Evolutionary conservation across 73 alveolate genomes (phyloP).

Genomic region (Paramecium biaurelia): DNA sequence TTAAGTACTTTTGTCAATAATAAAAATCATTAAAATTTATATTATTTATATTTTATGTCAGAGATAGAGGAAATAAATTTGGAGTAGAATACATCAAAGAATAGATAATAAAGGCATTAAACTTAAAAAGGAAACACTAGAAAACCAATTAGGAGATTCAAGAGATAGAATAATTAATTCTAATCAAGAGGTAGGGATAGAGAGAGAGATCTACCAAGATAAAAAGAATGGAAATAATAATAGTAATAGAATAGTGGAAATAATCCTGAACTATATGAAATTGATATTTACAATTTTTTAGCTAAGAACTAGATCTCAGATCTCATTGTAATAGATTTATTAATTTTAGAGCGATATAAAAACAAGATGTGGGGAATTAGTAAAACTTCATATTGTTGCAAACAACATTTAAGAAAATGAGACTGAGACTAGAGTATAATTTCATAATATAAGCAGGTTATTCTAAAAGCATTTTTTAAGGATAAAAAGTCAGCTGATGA

Average conservation of each 20-base stretch:
- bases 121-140: not conserved
- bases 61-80: slow-evolving; percentile 9
- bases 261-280: not conserved
- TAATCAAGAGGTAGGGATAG: not conserved
- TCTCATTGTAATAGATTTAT: not conserved
- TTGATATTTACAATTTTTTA: not conserved
- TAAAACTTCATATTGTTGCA: not conserved
- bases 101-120: not conserved
- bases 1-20: not conserved
- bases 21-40: not conserved
- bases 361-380: not conserved
- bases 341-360: not conserved
- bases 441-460: not conserved
- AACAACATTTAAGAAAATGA: not conserved
- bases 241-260: not conserved
- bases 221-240: not conserved
- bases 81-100: not conserved
- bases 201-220: not conserved
- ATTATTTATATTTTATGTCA: not conserved
- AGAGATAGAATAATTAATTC: not conserved
- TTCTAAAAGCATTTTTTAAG: not conserved
- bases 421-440: not conserved
- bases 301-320: slow-evolving; percentile 11
- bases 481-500: slow-evolving; percentile 7
- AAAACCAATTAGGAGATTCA: not conserved